These are phyloP conservation scores for Jackrogersella multiformis DNA, from an alignment of 495 filamentous ascomycete genomes.

Conservation along the genomic window DNA sequence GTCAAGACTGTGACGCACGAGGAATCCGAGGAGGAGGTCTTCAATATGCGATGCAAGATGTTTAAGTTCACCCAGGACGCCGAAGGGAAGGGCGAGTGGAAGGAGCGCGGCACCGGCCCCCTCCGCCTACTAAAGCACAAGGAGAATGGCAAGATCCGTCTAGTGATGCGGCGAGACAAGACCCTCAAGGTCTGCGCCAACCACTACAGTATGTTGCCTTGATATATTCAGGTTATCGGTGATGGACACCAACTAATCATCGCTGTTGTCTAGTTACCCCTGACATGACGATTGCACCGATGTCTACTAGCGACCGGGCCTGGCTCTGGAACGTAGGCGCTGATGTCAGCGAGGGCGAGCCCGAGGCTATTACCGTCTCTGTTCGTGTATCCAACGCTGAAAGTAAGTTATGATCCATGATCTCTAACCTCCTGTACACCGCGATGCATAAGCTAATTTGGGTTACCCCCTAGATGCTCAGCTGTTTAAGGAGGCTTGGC, in stretches of 20 bases:
- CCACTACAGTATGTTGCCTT: constrained; percentile 85
- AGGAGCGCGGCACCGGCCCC: constrained; percentile 98
- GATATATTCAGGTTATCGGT: neutral
- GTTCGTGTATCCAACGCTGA: constrained; percentile 98
- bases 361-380: constrained; percentile 93
- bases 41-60: constrained; percentile 99
- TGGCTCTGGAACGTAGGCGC: constrained; percentile 99
- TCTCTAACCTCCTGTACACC: neutral
- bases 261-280: constrained; percentile 75
- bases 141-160: constrained; percentile 95
- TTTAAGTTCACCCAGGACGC: constrained; percentile 94
- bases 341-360: constrained; percentile 97
- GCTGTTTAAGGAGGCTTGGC: constrained; percentile 96
- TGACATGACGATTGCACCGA: constrained; percentile 98
- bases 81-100: constrained; percentile 79
- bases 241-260: constrained; percentile 5
- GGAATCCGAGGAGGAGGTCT: constrained; percentile 94
- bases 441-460: constrained; percentile 35
- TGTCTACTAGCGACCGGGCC: constrained; percentile 95
- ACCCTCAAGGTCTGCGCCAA: constrained; percentile 99
- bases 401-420: constrained; percentile 71
- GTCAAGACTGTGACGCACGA: constrained; percentile 98
- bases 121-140: constrained; percentile 96
- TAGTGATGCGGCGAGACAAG: constrained; percentile 99
- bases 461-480: constrained; percentile 78